Conservation (phyloP, 768 basidiomycete species). For the Mycena olivaceomarginata region DNA sequence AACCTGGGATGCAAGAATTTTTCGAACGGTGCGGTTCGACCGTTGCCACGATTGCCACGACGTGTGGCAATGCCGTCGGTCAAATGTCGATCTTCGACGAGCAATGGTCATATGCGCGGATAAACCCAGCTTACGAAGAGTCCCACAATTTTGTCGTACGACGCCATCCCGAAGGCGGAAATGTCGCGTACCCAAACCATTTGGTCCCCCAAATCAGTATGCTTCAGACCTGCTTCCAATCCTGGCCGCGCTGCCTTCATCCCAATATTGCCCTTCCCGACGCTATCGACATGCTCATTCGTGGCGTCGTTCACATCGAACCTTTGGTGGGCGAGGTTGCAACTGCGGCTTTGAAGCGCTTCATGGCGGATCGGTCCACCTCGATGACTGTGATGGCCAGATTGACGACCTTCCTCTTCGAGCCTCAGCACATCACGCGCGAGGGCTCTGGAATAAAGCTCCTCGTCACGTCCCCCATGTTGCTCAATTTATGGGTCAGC, state of each 20-base stretch:
- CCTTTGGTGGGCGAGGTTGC: slow-evolving; percentile 84
- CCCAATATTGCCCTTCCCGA: slow-evolving; percentile 72
- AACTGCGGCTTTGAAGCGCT: slow-evolving; percentile 79
- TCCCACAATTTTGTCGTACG: slow-evolving; percentile 80
- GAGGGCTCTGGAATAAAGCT: slow-evolving; percentile 80
- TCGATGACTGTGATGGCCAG: slow-evolving; percentile 76
- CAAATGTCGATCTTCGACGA: slow-evolving; percentile 91
- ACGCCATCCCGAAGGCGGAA: slow-evolving; percentile 77
- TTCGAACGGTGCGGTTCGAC: slow-evolving; percentile 78
- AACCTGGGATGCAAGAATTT: slow-evolving; percentile 83
- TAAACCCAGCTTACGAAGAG: slow-evolving; percentile 80
- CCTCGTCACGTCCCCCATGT: slow-evolving; percentile 77
- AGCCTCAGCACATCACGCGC: slow-evolving; percentile 75
- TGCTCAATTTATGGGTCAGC: slow-evolving; percentile 84
- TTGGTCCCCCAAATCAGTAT: slow-evolving; percentile 80
- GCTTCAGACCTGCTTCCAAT: slow-evolving; percentile 85
- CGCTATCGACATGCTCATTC: slow-evolving; percentile 86
- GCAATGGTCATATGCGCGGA: slow-evolving; percentile 81
- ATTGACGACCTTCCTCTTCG: slow-evolving; percentile 85
- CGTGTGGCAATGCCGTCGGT: slow-evolving; percentile 80
- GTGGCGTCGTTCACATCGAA: slow-evolving; percentile 91
- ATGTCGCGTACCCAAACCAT: slow-evolving; percentile 80
- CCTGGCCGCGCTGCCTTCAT: slow-evolving; percentile 90
- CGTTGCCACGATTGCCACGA: slow-evolving; percentile 72
- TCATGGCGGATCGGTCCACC: slow-evolving; percentile 77